Evolutionary conservation across 805 yeast species (phyloP), one percentile per base, ranked within the genome.

Genomic region (Starmerella floricola): DNA sequence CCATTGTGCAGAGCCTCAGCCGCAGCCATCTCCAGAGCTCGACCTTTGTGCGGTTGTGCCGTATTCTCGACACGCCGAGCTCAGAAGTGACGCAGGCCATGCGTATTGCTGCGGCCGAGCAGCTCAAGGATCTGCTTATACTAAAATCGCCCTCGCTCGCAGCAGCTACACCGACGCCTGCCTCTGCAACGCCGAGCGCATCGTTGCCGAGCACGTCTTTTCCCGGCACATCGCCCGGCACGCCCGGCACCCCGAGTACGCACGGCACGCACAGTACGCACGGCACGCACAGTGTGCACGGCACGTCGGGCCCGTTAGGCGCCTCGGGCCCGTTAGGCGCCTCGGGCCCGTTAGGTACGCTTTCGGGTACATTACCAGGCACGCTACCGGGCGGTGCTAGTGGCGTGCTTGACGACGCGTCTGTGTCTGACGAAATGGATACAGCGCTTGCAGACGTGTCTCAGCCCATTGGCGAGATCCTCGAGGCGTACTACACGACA

Each of bases 1-100:
- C 62, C 4, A 57, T 68, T 3, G 57, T 73, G 8, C 51, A 54
- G 13, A 62, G 62, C 31, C 52, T 78, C 18, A 54, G 62, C 12
- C 44, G 51, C 12, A 65, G 67, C 15, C 67, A 65, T 23, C 54
- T 68, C 5, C 65, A 64, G 6, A 58, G 59, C 49, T 55, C 55
- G 27, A 61, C 66, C 0, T 50, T 63, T 11, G 46, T 48, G 10
- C 40, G 55, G 21, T 47, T 65, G 17, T 57, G 64, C 45, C 51
- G 53, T 17, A 56, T 65, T 21, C 48, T 63, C 8, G 56, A 44
- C 29, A 18, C 46, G 15, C 48, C 51, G 1, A 39, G 37, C 3
- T 32, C 43, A 13, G 59, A 57, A 8, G 48, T 55, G 20, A 56
- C 62, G 2, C 56, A 53, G 30, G 52, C 61, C 3, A 56, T 65